Conservation (phyloP, 129 eudicot species). For the Ambrosia artemisiifolia region DNA sequence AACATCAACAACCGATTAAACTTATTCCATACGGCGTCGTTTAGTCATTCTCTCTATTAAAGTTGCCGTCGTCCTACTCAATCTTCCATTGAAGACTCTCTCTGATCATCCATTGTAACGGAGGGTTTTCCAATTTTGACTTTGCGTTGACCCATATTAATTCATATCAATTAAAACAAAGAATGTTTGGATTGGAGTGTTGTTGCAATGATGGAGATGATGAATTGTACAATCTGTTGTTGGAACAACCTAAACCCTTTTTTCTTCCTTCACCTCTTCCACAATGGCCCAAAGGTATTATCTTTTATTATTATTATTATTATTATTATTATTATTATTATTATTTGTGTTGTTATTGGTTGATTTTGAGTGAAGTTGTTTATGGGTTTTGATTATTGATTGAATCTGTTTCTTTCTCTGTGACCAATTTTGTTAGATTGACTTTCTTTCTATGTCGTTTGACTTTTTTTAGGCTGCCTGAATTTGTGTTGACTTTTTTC, state of each 20-base stretch:
- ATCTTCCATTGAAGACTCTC: conserved; percentile 16
- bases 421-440: not conserved
- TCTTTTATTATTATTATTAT: not conserved
- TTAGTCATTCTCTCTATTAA: not conserved
- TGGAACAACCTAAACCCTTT: conserved; percentile 41
- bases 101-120: not conserved
- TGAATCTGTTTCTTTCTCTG: not conserved
- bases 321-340: not conserved
- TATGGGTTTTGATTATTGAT: conserved; percentile 7
- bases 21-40: not conserved
- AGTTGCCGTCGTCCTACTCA: conserved; percentile 31
- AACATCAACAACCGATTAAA: conserved; percentile 20
- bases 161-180: too few relatives aligned
- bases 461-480: not conserved
- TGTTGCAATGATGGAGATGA: conserved; percentile 42
- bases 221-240: conserved; percentile 27
- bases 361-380: not conserved
- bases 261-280: conserved; percentile 82
- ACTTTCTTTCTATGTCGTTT: conserved; percentile 10
- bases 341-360: not conserved
- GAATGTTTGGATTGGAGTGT: conserved; percentile 57
- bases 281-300: conserved; percentile 80
- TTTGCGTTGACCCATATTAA: not conserved
- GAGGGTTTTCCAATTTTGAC: not conserved
- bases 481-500: not conserved